These are phyloP conservation scores for Akanthomyces lecanii DNA, from an alignment of 2,329 filamentous ascomycete genomes.

Conservation along the genomic window DNA sequence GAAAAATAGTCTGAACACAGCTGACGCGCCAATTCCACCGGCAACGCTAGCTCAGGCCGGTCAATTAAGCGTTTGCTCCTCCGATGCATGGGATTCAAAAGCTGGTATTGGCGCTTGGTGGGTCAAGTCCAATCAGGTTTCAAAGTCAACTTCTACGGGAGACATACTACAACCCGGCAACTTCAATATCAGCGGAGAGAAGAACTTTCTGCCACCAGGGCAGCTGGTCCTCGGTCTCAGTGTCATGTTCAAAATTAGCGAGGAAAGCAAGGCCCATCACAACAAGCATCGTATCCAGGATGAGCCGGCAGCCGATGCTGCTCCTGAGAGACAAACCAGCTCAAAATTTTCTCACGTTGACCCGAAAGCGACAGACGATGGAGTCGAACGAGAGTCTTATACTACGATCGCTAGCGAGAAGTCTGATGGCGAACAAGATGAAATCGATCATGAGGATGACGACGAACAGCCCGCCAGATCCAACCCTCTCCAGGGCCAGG, in stretches of 20 bases:
- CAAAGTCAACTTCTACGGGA: slow-evolving; percentile 74
- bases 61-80: slow-evolving; percentile 76
- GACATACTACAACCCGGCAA: slow-evolving; percentile 74
- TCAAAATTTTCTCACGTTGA: neutral
- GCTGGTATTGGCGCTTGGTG: slow-evolving; percentile 95
- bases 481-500: slow-evolving; percentile 19
- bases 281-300: slow-evolving; percentile 57
- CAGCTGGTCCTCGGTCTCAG: slow-evolving; percentile 85
- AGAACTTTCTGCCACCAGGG: slow-evolving; percentile 85
- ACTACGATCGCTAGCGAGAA: neutral
- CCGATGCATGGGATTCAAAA: slow-evolving; percentile 92
- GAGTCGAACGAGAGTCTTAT: neutral
- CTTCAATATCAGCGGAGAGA: slow-evolving; percentile 79
- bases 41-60: slow-evolving; percentile 90
- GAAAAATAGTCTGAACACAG: slow-evolving; percentile 75
- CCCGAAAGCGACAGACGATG: slow-evolving; percentile 3
- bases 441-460: slow-evolving; percentile 21
- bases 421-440: neutral
- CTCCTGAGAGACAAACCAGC: slow-evolving; percentile 18
- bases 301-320: slow-evolving; percentile 19
- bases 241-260: slow-evolving; percentile 82
- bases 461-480: slow-evolving; percentile 17
- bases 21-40: slow-evolving; percentile 84
- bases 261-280: slow-evolving; percentile 79
- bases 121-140: slow-evolving; percentile 86